These are phyloP conservation scores for Diaporthe caulivora DNA, from an alignment of 2,329 filamentous ascomycete genomes.

Conservation along the genomic window DNA sequence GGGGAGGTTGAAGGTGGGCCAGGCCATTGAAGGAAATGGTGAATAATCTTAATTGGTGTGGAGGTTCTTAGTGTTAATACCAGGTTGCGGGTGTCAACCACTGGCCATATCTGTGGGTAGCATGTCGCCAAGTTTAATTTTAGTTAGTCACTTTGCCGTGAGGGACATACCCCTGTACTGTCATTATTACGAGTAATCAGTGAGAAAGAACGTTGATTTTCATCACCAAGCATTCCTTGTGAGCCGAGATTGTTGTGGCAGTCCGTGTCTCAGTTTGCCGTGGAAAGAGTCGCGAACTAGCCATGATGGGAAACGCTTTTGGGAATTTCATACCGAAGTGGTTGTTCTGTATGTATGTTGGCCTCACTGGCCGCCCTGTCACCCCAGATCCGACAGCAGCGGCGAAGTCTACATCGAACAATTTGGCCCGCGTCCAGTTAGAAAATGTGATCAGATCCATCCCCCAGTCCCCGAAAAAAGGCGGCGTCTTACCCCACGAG, in stretches of 20 bases:
- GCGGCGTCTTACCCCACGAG: conserved; percentile 43
- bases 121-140: background rate
- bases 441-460: conserved; percentile 50
- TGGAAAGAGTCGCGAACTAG: too few species aligned
- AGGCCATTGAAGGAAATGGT: background rate
- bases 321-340: conserved; percentile 11
- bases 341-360: conserved; percentile 17
- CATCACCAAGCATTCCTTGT: too few species aligned
- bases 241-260: too few species aligned
- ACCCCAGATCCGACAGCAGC: conserved; percentile 37
- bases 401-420: conserved; percentile 47
- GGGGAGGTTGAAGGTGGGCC: too few species aligned
- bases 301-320: conserved; percentile 27
- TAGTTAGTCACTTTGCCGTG: background rate
- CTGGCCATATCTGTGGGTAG: background rate
- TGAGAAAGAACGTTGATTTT: too few species aligned
- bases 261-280: too few species aligned
- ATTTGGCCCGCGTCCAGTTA: conserved; percentile 48
- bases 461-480: conserved; percentile 47
- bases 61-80: background rate
- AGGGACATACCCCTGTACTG: conserved; percentile 19
- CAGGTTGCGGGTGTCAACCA: background rate
- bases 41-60: background rate
- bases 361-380: background rate
- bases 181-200: background rate